Base-by-base conservation (phyloP, 2,329 filamentous ascomycete species). In the Neonectria coccinea region DNA sequence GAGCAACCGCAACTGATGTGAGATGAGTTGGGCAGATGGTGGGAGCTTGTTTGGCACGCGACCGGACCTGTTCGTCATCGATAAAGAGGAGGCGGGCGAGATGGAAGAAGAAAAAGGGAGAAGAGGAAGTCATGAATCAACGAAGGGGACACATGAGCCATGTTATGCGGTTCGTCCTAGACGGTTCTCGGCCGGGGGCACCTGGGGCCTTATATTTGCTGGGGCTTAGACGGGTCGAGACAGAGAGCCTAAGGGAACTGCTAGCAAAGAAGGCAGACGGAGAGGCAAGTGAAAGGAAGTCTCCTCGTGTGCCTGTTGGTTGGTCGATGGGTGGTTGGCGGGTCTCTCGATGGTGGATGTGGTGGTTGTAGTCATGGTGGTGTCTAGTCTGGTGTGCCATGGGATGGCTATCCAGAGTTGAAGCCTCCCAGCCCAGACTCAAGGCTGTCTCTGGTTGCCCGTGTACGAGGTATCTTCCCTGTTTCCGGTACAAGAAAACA, bases 321-420 rank as follows among this genome's bases (percentile, higher is more conserved):
- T 71, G 64, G 54, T 53, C 44, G 45, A 42, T 63, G 54, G 66
- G 61, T 62, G 61, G 55, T 53, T 53, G 45, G 63, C 42, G 52
- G 60, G 51, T 59, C 52, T 64, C 70, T 73, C 64, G 70, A 67
- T 66, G 44, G 70, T 73, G 67, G 70, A 61, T 50, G 33, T 36
- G 70, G 67, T 66, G 44, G 70, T 73, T 66, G 68, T 62, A 52
- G 33, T 36, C 12, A 60, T 65, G 60, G 60, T 66, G 65, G 62
- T 64, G 58, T 62, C 53, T 53, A 29, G 16, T 31, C 5, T 51
- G 31, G 29, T 33, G 48, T 33, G 25, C 48, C 48, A 48, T 27
- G 14, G 20, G 27, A 51, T 33, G 29, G 27, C 33, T 51, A 51
- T 33, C 27, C 29, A 31, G 22, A 36, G 47, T 50, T 50, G 58